A percentile compares a stretch with the other conserved stretches of the same genome.
phyloP scores from a whole-genome alignment of 345 rosid species.

The Moricandia moricandioides region DNA sequence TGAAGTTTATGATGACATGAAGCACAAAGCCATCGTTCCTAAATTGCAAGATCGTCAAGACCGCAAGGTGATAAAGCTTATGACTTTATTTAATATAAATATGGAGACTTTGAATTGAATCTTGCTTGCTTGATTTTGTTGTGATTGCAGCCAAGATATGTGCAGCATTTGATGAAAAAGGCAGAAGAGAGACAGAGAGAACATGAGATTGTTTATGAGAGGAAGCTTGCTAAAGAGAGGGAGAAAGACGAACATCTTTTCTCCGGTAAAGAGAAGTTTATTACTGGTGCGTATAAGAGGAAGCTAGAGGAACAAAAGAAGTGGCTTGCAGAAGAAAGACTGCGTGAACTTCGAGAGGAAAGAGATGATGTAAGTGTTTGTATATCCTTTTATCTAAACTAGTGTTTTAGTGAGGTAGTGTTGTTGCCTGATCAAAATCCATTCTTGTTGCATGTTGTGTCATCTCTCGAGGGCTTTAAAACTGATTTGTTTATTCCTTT shows the following conservation, averaged over 20 bases:
- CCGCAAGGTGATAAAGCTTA: no score
- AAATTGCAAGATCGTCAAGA: background rate
- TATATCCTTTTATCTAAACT: background rate
- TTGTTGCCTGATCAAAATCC: no score
- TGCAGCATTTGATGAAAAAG: slow-evolving; percentile 56
- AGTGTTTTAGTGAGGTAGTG: no score
- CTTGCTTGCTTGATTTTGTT: no score
- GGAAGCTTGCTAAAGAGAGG: slow-evolving; percentile 85
- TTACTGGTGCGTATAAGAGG: slow-evolving; percentile 72
- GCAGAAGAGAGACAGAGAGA: slow-evolving; percentile 69
- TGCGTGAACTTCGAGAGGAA: slow-evolving; percentile 74
- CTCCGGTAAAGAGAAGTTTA: slow-evolving; percentile 79
- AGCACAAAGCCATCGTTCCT: slow-evolving; percentile 53
- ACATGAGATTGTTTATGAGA: slow-evolving; percentile 75
- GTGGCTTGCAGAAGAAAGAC: slow-evolving; percentile 72
- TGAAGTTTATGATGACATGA: slow-evolving; percentile 82
- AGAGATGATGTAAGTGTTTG: slow-evolving; percentile 74
- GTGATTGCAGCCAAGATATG: slow-evolving; percentile 64
- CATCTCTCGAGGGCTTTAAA: no score
- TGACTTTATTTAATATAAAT: no score
- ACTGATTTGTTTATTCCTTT: background rate
- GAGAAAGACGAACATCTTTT: slow-evolving; percentile 76
- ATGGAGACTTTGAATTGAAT: no score
- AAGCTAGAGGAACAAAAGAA: slow-evolving; percentile 83
- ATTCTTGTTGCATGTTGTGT: no score